Evolutionary conservation across 192 early-diverging fungal genomes (phyloP), one percentile per base, ranked within the genome.

Genomic region (Backusella liffmaniae): DNA sequence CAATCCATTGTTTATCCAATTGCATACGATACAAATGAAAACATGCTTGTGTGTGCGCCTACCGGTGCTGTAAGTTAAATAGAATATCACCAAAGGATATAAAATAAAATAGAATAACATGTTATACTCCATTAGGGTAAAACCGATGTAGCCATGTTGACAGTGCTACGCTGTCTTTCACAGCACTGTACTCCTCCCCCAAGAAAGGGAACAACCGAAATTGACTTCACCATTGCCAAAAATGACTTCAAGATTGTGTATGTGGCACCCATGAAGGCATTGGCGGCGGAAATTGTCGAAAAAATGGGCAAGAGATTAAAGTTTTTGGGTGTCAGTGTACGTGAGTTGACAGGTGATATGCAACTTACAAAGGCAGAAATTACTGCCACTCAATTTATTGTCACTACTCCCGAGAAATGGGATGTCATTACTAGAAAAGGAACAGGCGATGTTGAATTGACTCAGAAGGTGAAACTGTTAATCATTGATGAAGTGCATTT

Each of bases 361-460:
- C 97, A 98, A 81, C 84, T 99, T 74, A 98, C 98, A 9, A 97
- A 97, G 77, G 86, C 93, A 3, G 97, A 99, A 83, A 94, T 99
- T 32, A 86, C 85, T 32, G 90, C 89, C 23, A 99, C 97, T 2
- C 96, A 99, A 82, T 96, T 99, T 76, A 96, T 99, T 83, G 97
- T 99, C 32, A 99, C 97, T 6, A 99, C 98, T 0, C 98, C 98
- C 0, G 98, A 99, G 81, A 99, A 98, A 71, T 99, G 98, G 98
- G 98, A 99, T 85, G 98, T 98, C 12, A 96, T 99, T 10, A 99
- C 98, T 23, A 90, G 98, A 73, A 99, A 99, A 81, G 88, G 91
- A 44, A 93, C 91, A 18, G 97, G 98, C 26, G 98, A 99, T 86
- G 93, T 91, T 13, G 96, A 98, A 75, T 88, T 99, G 10, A 90